Percentiles rank a stretch among this genome's conserved stretches.
Evolutionary conservation across 768 basidiomycete species (phyloP).

Genomic region (Xerocomus brunneocitrinus): DNA sequence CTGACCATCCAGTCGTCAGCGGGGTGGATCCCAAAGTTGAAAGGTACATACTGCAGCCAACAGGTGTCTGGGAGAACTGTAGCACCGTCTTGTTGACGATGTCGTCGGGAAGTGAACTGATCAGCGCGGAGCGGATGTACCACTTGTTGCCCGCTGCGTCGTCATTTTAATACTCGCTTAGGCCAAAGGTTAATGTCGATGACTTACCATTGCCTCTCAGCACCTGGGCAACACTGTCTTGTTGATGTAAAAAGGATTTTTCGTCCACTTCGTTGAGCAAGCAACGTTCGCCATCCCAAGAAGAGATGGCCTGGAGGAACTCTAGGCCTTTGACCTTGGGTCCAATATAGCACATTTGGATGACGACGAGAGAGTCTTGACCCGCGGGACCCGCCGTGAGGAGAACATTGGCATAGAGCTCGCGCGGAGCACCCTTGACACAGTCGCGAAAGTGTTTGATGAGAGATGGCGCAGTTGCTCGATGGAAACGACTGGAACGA

Average conservation of each 20-base stretch:
- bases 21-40: not conserved
- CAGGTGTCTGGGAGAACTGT: slow-evolving; percentile 77
- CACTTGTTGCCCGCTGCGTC: slow-evolving; percentile 71
- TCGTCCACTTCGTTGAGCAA: slow-evolving; percentile 88
- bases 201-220: slow-evolving; percentile 73
- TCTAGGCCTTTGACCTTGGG: slow-evolving; percentile 66
- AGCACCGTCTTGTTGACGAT: slow-evolving; percentile 79
- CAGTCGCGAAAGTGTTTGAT: slow-evolving; percentile 92
- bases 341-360: slow-evolving; percentile 90
- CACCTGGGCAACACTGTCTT: slow-evolving; percentile 88
- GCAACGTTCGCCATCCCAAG: slow-evolving; percentile 86
- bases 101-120: slow-evolving; percentile 82
- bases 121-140: slow-evolving; percentile 86
- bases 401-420: slow-evolving; percentile 86
- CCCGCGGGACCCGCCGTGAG: slow-evolving; percentile 86
- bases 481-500: slow-evolving; percentile 70
- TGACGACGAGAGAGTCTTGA: slow-evolving; percentile 80
- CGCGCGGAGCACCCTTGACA: slow-evolving; percentile 81
- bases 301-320: slow-evolving; percentile 78
- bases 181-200: not conserved
- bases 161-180: not conserved
- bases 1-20: slow-evolving; percentile 34
- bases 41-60: slow-evolving; percentile 78
- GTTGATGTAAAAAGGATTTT: slow-evolving; percentile 84
- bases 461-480: slow-evolving; percentile 80